phyloP scores from a whole-genome alignment of 306 rosid species.

The Glycine tomentella region DNA sequence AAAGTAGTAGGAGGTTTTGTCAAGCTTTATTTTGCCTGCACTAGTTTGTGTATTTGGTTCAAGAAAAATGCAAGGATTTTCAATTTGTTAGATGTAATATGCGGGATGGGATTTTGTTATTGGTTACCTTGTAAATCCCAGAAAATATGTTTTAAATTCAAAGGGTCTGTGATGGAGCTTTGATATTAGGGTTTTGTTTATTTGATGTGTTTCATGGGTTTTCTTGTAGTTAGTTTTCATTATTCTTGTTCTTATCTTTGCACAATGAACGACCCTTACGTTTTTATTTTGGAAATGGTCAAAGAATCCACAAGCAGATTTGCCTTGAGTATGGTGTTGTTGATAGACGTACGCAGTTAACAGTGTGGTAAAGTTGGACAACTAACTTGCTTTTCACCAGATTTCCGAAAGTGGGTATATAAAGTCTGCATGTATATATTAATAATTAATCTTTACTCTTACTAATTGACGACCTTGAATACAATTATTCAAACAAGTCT shows the following conservation, averaged over 20 bases:
- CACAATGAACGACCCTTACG: slow-evolving; percentile 33
- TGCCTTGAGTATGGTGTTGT: not conserved
- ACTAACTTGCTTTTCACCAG: slow-evolving; percentile 30
- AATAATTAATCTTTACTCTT: not conserved
- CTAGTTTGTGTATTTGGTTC: too few relatives aligned
- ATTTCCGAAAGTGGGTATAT: slow-evolving; percentile 41
- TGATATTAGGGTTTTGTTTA: too few relatives aligned
- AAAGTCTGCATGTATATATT: not conserved
- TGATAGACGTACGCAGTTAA: not conserved
- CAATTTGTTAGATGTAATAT: too few relatives aligned
- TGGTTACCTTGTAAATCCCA: too few relatives aligned
- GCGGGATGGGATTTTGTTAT: too few relatives aligned
- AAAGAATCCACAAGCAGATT: not conserved
- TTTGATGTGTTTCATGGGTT: too few relatives aligned
- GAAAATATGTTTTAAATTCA: not conserved
- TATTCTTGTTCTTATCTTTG: not conserved
- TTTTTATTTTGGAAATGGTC: slow-evolving; percentile 36
- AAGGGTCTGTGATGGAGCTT: too few relatives aligned
- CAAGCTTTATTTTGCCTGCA: not conserved
- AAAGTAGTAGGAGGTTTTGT: not conserved
- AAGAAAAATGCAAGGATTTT: too few relatives aligned
- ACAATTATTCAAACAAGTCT: not conserved
- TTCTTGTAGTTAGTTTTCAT: not conserved
- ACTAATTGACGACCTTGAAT: not conserved
- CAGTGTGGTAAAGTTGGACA: slow-evolving; percentile 35